phyloP scores from a whole-genome alignment of 1,284 basidiomycete species.

The Tylopilus sp. region DNA sequence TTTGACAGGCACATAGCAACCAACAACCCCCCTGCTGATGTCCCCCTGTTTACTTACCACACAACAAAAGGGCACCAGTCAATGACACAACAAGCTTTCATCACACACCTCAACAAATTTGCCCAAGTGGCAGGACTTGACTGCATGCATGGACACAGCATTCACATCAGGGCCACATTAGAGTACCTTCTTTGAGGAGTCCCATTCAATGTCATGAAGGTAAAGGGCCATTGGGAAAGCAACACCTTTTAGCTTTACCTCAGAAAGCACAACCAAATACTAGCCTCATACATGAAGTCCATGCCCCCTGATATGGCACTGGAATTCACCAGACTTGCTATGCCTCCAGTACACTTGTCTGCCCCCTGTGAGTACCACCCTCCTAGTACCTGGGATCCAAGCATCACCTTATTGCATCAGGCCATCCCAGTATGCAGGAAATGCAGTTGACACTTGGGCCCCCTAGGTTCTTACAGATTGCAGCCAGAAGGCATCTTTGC shows the following conservation, averaged over 20 bases:
- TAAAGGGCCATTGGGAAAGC: not conserved
- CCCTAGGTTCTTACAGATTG: not conserved
- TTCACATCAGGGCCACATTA: not conserved
- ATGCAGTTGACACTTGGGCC: not conserved
- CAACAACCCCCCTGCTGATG: not conserved
- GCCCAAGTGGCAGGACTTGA: not conserved
- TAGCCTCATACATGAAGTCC: not conserved
- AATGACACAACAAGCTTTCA: not conserved
- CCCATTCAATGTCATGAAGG: conserved; percentile 5
- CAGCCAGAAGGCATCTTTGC: no score
- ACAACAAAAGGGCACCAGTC: not conserved
- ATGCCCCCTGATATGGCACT: not conserved
- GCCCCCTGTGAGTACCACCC: not conserved
- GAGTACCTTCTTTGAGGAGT: not conserved
- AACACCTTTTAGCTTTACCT: not conserved
- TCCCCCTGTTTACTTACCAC: not conserved
- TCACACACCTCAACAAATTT: not conserved
- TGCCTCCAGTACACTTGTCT: not conserved
- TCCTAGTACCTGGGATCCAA: not conserved
- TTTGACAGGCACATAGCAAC: not conserved
- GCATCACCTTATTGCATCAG: not conserved
- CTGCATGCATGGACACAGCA: not conserved
- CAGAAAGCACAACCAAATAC: not conserved
- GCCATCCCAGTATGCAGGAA: not conserved
- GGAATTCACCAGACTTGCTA: not conserved